phyloP scores from a whole-genome alignment of 106 monocot genomes.

The Vanilla planifolia region DNA sequence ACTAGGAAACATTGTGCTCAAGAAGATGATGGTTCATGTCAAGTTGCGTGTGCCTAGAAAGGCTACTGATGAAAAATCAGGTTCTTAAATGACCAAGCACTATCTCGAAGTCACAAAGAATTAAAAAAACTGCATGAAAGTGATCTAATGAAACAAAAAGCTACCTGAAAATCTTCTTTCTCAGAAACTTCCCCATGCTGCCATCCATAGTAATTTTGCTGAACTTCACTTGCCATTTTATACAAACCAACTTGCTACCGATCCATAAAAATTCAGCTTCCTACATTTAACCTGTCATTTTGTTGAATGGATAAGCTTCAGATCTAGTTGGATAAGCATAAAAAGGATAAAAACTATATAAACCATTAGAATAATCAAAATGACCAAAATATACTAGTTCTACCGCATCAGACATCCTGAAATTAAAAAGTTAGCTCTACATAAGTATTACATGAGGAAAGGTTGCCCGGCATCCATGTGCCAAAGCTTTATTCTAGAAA shows the following conservation, averaged over 20 bases:
- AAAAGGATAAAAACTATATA: not conserved
- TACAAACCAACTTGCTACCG: not conserved
- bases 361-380: no score
- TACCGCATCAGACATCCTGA: no score
- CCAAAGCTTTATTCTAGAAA: no score
- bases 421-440: no score
- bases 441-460: no score
- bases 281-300: not conserved
- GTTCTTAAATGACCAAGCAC: not conserved
- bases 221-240: slow-evolving; percentile 7
- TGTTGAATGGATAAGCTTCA: not conserved
- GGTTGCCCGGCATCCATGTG: no score
- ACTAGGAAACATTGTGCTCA: no score
- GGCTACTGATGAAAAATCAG: not conserved
- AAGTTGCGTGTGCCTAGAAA: no score
- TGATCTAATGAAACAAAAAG: not conserved
- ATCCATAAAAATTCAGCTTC: not conserved
- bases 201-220: slow-evolving; percentile 2
- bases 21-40: no score
- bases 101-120: not conserved
- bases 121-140: not conserved
- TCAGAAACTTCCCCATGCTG: slow-evolving; percentile 2
- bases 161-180: slow-evolving; percentile 6
- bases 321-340: not conserved
- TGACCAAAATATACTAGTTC: no score